phyloP scores from a whole-genome alignment of 208 protist species.

The Acanthamoeba divionensis region DNA sequence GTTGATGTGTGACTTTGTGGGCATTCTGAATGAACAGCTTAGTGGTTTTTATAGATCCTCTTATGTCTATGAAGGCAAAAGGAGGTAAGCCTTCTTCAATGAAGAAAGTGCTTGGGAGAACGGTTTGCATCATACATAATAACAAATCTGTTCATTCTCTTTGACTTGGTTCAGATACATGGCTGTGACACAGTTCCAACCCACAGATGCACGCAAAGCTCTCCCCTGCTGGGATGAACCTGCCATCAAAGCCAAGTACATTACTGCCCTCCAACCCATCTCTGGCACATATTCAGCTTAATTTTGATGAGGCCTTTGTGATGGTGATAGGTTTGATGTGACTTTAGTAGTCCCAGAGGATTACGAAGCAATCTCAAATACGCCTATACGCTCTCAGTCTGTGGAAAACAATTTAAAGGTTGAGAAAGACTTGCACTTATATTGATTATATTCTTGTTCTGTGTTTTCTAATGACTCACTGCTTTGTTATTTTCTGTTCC shows the following conservation, averaged over 20 bases:
- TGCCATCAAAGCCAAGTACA: constrained; percentile 84
- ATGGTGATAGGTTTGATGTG: constrained; percentile 81
- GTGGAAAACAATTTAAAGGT: not conserved
- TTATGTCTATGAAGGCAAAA: not conserved
- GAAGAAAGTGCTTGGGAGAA: not conserved
- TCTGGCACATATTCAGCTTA: not conserved
- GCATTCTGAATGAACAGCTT: constrained; percentile 87
- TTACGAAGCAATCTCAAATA: constrained; percentile 88
- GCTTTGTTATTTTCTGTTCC: no score
- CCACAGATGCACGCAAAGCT: constrained; percentile 84
- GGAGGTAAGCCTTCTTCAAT: not conserved
- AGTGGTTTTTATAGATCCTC: constrained; percentile 88
- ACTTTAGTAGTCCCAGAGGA: constrained; percentile 81
- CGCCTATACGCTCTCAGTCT: constrained; percentile 53
- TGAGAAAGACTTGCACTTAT: not conserved
- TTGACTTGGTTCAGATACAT: not conserved
- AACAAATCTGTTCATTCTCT: not conserved
- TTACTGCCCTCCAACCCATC: not conserved
- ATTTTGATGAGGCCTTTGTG: not conserved
- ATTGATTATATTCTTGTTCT: constrained; percentile 45
- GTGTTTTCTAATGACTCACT: not conserved
- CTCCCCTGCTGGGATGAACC: constrained; percentile 96
- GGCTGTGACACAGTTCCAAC: constrained; percentile 46
- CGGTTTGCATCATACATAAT: no score
- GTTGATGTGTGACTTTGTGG: constrained; percentile 84